Evolutionary conservation across 2,329 filamentous ascomycete genomes (phyloP), one percentile per base, ranked within the genome.

Genomic region (Rasamsonia emersonii): DNA sequence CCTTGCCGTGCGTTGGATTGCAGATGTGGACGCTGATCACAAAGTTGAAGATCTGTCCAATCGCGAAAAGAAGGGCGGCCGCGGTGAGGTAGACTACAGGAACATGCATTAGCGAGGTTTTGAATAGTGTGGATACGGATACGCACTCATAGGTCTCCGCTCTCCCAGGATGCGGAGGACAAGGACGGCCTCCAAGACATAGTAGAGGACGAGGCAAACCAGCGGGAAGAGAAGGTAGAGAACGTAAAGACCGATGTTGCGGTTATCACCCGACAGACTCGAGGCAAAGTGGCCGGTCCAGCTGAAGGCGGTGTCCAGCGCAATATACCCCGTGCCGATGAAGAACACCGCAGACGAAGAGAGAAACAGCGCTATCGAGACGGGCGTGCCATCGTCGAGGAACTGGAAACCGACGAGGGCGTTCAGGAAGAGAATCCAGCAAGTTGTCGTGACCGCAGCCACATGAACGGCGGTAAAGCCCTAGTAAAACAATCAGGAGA

Each of bases 1-100:
- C 93, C 58, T 83, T 86, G 44, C 86, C 86, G 24, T 68, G 54
- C 0, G 86, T 84, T 26, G 85, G 85, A 14, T 79, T 70, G 68
- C 91, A 98, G 39, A 98, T 86, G 56, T 94, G 81, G 9, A 79
- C 74, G 67, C 88, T 96, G 60, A 94, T 73, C 36, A 88, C 82
- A 57, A 94, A 98, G 64, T 94, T 85, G 73, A 98, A 98, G 43
- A 98, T 74, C 55, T 98, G 91, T 11, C 86, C 89, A 36, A 93
- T 73, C 16, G 85, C 86, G 55, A 98, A 98, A 10, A 94, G 70
- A 2, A 96, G 47, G 2, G 71, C 79, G 1, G 89, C 86, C 1
- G 65, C 71, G 2, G 68, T 61, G 13, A 96, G 74, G 56, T 91
- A 95, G 38, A 91, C 71, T 75, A 30, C 33, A 26, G 3, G 28